These are phyloP conservation scores for Triangularia setosa DNA, from an alignment of 2,329 filamentous ascomycete genomes.

Conservation along the genomic window DNA sequence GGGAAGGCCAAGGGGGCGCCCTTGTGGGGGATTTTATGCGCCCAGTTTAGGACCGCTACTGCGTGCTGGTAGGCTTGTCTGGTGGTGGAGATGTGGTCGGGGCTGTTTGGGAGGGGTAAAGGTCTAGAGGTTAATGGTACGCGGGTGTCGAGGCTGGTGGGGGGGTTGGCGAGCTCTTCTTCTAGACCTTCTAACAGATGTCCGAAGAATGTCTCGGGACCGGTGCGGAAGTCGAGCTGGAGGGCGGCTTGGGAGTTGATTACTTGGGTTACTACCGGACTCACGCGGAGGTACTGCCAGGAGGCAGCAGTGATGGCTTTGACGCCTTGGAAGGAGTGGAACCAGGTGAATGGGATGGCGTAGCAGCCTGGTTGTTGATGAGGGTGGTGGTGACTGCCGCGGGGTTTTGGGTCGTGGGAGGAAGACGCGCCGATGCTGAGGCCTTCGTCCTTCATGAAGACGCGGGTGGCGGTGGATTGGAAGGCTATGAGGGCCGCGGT, in stretches of 20 bases:
- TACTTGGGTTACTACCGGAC: conserved; percentile 54
- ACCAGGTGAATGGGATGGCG: conserved; percentile 59
- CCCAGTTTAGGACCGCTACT: conserved; percentile 64
- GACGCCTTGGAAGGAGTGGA: conserved; percentile 64
- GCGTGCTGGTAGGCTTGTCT: conserved; percentile 59
- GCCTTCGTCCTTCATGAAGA: conserved; percentile 57
- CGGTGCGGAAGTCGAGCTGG: conserved; percentile 54
- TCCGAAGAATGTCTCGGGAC: conserved; percentile 55
- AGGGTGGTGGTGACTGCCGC: not conserved
- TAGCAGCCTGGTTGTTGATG: conserved; percentile 40
- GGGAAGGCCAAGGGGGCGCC: conserved; percentile 60
- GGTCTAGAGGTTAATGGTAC: not conserved
- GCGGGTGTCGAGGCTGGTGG: not conserved
- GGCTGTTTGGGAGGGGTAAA: conserved; percentile 12
- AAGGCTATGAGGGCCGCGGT: conserved; percentile 63
- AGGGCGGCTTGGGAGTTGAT: conserved; percentile 62
- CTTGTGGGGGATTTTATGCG: conserved; percentile 56
- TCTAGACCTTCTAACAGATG: conserved; percentile 56
- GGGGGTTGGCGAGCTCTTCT: conserved; percentile 44
- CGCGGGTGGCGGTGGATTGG: conserved; percentile 59
- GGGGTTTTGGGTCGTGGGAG: conserved; percentile 13
- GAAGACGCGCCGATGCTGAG: conserved; percentile 27
- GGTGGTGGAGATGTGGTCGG: conserved; percentile 33
- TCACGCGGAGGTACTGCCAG: conserved; percentile 60
- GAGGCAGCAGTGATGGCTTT: conserved; percentile 61